These are phyloP conservation scores for Saksenaea oblongispora DNA, from an alignment of 371 early-diverging fungal species.

Conservation along the genomic window DNA sequence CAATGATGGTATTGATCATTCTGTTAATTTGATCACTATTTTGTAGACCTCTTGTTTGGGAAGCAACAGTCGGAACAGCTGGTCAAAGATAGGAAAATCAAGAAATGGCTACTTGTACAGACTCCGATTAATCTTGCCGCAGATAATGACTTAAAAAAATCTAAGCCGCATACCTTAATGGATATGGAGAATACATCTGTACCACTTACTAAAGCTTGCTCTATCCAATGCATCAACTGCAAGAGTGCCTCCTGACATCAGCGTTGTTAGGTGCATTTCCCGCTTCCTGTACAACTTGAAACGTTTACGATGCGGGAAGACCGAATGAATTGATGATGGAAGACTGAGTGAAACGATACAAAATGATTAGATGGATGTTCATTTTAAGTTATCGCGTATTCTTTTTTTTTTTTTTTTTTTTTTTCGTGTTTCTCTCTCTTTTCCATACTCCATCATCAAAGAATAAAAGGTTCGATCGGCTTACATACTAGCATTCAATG, in stretches of 20 bases:
- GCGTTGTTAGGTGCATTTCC: constrained; percentile 17
- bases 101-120: constrained; percentile 12
- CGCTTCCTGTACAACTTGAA: constrained; percentile 15
- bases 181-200: neutral
- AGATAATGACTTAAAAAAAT: constrained; percentile 34
- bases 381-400: too few relatives aligned
- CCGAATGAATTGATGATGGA: constrained; percentile 39
- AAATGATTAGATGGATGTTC: neutral
- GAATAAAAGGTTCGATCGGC: constrained; percentile 28
- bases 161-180: neutral
- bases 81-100: neutral
- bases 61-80: neutral
- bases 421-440: constrained; percentile 28
- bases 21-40: constrained; percentile 26
- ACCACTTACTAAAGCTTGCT: constrained; percentile 33
- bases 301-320: constrained; percentile 17
- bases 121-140: constrained; percentile 18
- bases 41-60: neutral
- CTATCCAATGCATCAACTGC: constrained; percentile 40
- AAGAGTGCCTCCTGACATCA: constrained; percentile 24
- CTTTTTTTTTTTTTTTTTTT: too few relatives aligned
- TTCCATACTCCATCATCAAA: constrained; percentile 29
- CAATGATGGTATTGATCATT: constrained; percentile 41
- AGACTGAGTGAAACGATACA: constrained; percentile 42
- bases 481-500: constrained; percentile 22